phyloP scores from a whole-genome alignment of 305 asterid species.

The Fraxinus greggii region DNA sequence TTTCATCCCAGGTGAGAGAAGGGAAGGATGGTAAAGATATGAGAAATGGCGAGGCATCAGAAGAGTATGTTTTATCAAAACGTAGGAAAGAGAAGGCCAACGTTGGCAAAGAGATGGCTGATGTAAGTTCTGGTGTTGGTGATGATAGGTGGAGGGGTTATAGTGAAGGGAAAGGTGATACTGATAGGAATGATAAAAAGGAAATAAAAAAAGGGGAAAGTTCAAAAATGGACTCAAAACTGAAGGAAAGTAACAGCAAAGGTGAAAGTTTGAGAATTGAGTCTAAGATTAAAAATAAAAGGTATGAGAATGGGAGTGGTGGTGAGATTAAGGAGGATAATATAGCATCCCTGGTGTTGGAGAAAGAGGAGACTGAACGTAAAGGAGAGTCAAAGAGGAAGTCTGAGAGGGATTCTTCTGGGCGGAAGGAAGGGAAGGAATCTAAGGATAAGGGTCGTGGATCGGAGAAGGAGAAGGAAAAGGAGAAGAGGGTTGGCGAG shows the following conservation, averaged over 20 bases:
- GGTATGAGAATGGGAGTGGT: slow-evolving; percentile 52
- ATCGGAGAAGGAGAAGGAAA: slow-evolving; percentile 59
- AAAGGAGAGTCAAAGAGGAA: slow-evolving; percentile 75
- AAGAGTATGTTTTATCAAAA: slow-evolving; percentile 68
- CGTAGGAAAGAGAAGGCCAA: slow-evolving; percentile 65
- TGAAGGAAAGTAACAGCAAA: slow-evolving; percentile 52
- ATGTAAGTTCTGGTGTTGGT: slow-evolving; percentile 32
- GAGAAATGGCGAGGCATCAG: slow-evolving; percentile 60
- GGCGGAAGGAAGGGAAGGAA: slow-evolving; percentile 70
- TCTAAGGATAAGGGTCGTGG: slow-evolving; percentile 69
- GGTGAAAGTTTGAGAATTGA: slow-evolving; percentile 57
- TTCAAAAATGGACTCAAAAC: slow-evolving; percentile 47
- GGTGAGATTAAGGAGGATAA: slow-evolving; percentile 62
- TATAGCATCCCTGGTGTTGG: slow-evolving; percentile 37
- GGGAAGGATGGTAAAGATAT: slow-evolving; percentile 64
- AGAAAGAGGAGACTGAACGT: slow-evolving; percentile 60
- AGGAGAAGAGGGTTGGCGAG: slow-evolving; percentile 50
- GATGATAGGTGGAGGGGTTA: slow-evolving; percentile 61
- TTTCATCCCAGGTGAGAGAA: slow-evolving; percentile 55
- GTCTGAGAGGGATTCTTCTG: slow-evolving; percentile 75
- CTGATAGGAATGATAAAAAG: slow-evolving; percentile 37
- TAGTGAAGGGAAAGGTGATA: slow-evolving; percentile 43
- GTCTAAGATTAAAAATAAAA: slow-evolving; percentile 60
- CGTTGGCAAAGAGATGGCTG: slow-evolving; percentile 26
- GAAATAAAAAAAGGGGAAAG: slow-evolving; percentile 43